Percentiles rank a stretch among this genome's conserved stretches.
Conservation (phyloP, 2,329 filamentous ascomycete genomes). For the Dothistroma pini region DNA sequence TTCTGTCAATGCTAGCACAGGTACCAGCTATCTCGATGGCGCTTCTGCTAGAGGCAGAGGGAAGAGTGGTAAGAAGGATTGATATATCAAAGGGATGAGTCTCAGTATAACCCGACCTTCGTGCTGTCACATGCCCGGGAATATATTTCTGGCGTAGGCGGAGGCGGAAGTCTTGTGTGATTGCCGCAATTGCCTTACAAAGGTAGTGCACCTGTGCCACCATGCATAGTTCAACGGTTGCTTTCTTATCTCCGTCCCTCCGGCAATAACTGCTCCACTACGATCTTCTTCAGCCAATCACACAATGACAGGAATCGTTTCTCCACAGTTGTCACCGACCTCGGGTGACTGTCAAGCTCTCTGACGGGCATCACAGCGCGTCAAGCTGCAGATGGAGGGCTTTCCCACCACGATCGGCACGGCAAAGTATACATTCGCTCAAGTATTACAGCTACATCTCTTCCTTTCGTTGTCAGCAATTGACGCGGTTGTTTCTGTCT, state of each 20-base stretch:
- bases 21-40: constrained; percentile 30
- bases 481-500: no score
- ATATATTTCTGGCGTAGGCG: not conserved
- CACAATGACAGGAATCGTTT: not conserved
- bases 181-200: constrained; percentile 6
- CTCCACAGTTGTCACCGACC: not conserved
- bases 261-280: not conserved
- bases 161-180: not conserved
- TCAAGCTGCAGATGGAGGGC: not conserved
- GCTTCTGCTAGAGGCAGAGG: constrained; percentile 21
- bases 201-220: not conserved
- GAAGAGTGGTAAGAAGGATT: constrained; percentile 34
- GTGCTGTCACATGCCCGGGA: not conserved
- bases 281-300: no score
- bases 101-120: not conserved
- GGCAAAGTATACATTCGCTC: not conserved
- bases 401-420: not conserved
- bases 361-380: not conserved
- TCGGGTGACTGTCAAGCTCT: not conserved
- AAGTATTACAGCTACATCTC: not conserved
- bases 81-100: constrained; percentile 11
- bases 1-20: constrained; percentile 19
- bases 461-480: not conserved
- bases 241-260: not conserved
- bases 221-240: not conserved